A percentile compares a stretch with the other conserved stretches of the same genome.
phyloP scores from a whole-genome alignment of 2,329 filamentous ascomycete genomes.

The Aspergillus transmontanensis region DNA sequence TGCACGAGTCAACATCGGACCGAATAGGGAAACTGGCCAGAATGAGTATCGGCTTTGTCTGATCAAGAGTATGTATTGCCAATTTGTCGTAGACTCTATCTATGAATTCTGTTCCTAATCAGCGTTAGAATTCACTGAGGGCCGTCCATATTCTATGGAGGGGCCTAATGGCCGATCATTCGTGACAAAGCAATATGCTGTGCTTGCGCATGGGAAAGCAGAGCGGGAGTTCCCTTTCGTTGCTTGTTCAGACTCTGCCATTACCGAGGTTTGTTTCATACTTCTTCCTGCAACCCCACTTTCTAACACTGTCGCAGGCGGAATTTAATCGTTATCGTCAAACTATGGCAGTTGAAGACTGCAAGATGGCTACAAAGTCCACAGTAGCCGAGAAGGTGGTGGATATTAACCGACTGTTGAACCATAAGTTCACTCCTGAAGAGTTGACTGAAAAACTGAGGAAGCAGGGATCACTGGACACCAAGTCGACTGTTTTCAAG shows the following conservation, averaged over 20 bases:
- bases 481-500: conserved; percentile 67
- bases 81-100: neutral
- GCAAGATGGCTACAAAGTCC: conserved; percentile 73
- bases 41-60: conserved; percentile 85
- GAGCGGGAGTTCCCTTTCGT: conserved; percentile 88
- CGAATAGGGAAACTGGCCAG: conserved; percentile 70
- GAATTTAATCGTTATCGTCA: conserved; percentile 83
- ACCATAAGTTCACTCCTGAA: conserved; percentile 77
- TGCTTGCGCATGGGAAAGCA: conserved; percentile 79
- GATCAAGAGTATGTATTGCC: conserved; percentile 69
- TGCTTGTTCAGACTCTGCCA: conserved; percentile 79
- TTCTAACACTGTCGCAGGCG: conserved; percentile 48
- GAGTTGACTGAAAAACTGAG: conserved; percentile 80
- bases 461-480: conserved; percentile 68
- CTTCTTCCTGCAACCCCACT: neutral
- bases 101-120: neutral
- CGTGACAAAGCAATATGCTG: conserved; percentile 81
- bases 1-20: conserved; percentile 79
- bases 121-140: conserved; percentile 68
- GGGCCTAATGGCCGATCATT: conserved; percentile 73
- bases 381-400: conserved; percentile 71
- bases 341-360: conserved; percentile 70
- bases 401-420: conserved; percentile 77
- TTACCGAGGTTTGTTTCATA: conserved; percentile 69
- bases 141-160: conserved; percentile 81